Conservation (phyloP, 2,329 filamentous ascomycete species). For the Talaromyces sp. region DNA sequence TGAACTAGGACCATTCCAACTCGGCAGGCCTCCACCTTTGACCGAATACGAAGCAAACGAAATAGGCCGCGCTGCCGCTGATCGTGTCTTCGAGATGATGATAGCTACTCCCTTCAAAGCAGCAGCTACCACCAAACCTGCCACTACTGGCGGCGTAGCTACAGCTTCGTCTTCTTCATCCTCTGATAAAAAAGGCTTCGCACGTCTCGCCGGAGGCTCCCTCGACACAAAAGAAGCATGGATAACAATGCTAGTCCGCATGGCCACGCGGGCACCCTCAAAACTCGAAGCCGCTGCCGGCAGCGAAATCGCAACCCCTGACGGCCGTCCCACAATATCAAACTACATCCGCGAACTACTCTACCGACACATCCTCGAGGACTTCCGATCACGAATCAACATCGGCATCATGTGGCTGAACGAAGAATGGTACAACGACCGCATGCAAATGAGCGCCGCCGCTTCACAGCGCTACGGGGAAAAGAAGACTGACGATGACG, state of each 20-base stretch:
- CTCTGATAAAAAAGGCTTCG: conserved; percentile 58
- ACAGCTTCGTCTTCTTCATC: neutral
- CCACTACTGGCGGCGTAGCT: conserved; percentile 28
- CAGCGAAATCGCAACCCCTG: conserved; percentile 23
- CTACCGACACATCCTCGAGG: conserved; percentile 82
- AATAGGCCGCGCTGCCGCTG: conserved; percentile 70
- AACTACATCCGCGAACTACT: conserved; percentile 74
- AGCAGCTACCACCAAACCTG: conserved; percentile 40
- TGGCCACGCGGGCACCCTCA: conserved; percentile 74
- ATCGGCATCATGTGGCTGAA: conserved; percentile 90
- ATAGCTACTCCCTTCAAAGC: conserved; percentile 60
- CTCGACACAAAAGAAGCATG: conserved; percentile 81
- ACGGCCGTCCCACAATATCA: conserved; percentile 39
- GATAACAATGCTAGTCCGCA: conserved; percentile 79
- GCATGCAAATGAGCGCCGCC: conserved; percentile 51
- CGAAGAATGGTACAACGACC: conserved; percentile 97
- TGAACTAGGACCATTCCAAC: conserved; percentile 69
- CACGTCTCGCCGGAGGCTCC: conserved; percentile 75
- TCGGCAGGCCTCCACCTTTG: conserved; percentile 72
- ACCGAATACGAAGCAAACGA: conserved; percentile 68
- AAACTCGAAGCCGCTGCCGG: conserved; percentile 58
- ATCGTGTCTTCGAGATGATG: conserved; percentile 75
- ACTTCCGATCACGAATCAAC: conserved; percentile 86
- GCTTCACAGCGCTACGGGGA: conserved; percentile 34
- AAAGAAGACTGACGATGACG: conserved; percentile 47